Evolutionary conservation across 768 basidiomycete species (phyloP), one percentile per base, ranked within the genome.

Genomic region (Kwoniella europaea): DNA sequence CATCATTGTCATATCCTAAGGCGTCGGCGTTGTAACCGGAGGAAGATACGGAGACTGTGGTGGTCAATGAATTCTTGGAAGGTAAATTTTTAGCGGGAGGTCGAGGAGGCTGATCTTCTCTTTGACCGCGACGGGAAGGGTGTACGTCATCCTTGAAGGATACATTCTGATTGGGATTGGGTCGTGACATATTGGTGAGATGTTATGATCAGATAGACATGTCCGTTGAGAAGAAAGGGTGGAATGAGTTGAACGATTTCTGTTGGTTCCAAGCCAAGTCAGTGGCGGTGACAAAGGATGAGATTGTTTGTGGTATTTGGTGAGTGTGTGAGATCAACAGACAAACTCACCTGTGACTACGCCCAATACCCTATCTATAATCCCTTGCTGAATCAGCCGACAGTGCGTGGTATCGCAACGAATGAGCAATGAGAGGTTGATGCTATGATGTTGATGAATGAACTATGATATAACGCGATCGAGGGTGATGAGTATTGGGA

Each of bases 121-220:
- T 64, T 16, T 27, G 59, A 42, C 72, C 59, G 20, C 79, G 77
- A 13, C 79, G 69, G 16, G 79, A 81, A 9, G 77, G 79, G 22
- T 76, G 77, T 18, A 71, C 43, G 42, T 68, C 71, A 29, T 77
- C 74, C 42, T 69, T 61, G 65, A 81, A 81, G 12, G 79, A 81
- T 56, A 81, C 78, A 61, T 79, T 79, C 16, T 74, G 69, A 15
- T 56, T 29, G 9, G 75, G 73, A 42, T 66, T 53, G 10, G 79
- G 79, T 13, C 79, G 74, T 18, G 79, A 74, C 79, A 81, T 81
- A 43, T 18, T 74, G 69, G 15, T 41, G 16, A 41, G 24, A 41
- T 15, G 18, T 12, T 3, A 15, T 58, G 54, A 55, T 52, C 46
- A 67, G n/a, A 60, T n/a, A 22, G n/a, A 24, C 57, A 59, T 61